A percentile compares a stretch with the other conserved stretches of the same genome.
These are phyloP conservation scores for Aegle marmelos DNA, from an alignment of 345 rosid genomes.

Conservation along the genomic window DNA sequence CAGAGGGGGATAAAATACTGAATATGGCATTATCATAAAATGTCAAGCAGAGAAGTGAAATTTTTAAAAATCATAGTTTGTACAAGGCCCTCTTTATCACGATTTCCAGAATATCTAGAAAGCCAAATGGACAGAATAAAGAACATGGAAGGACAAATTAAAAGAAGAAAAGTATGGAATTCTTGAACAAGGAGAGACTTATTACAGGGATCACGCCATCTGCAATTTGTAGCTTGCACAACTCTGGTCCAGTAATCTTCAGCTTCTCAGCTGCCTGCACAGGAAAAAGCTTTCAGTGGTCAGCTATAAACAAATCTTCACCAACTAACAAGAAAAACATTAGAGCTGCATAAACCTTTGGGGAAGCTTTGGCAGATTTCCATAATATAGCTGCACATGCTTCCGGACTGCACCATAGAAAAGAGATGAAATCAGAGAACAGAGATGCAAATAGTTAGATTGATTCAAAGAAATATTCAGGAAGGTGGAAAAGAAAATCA, in stretches of 20 bases:
- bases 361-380: slow-evolving; percentile 89
- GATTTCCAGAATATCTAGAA: slow-evolving; percentile 1
- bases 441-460: neutral
- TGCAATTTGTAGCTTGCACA: slow-evolving; percentile 69
- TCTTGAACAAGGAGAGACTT: slow-evolving; percentile 11
- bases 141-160: neutral
- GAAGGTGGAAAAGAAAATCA: neutral
- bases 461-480: neutral
- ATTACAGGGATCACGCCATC: slow-evolving; percentile 88
- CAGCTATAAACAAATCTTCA: slow-evolving; percentile 10
- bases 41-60: slow-evolving; percentile 6
- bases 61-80: neutral
- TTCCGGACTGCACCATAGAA: slow-evolving; percentile 69
- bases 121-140: neutral
- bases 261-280: slow-evolving; percentile 90
- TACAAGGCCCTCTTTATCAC: neutral
- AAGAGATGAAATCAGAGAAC: slow-evolving; percentile 10
- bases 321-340: slow-evolving; percentile 8
- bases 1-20: neutral
- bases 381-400: slow-evolving; percentile 97
- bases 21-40: neutral
- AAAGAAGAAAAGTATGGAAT: neutral
- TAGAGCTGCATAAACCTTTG: slow-evolving; percentile 53
- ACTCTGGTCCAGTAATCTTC: slow-evolving; percentile 74
- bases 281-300: slow-evolving; percentile 19